Evolutionary conservation across 2,329 filamentous ascomycete genomes (phyloP).

Genomic region (Thielaviopsis euricoi): DNA sequence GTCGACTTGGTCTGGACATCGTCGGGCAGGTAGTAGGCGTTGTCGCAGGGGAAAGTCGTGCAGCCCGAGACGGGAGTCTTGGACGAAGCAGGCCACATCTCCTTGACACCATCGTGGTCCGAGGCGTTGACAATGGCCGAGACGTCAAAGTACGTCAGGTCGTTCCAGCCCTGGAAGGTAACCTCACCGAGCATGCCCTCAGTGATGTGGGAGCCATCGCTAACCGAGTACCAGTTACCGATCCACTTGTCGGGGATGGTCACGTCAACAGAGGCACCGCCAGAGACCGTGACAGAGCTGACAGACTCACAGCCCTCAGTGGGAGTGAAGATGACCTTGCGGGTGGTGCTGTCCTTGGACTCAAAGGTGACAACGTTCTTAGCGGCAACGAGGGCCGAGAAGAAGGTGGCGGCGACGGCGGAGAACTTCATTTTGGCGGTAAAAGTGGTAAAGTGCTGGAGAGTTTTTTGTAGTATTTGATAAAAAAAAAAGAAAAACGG

Average conservation of each 20-base stretch:
- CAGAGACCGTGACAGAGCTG: constrained; percentile 24
- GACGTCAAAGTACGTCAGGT: constrained; percentile 39
- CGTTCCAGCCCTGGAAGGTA: constrained; percentile 30
- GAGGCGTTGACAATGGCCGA: constrained; percentile 37
- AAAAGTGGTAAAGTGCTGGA: neutral
- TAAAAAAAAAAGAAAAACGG: neutral
- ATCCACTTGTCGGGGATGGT: constrained; percentile 28
- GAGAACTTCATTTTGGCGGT: constrained; percentile 10
- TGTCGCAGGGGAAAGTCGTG: constrained; percentile 33
- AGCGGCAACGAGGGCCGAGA: constrained; percentile 29
- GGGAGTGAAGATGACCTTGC: constrained; percentile 35
- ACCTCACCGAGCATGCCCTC: constrained; percentile 38
- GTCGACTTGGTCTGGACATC: constrained; percentile 40
- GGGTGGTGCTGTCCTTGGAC: constrained; percentile 35
- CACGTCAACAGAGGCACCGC: constrained; percentile 23
- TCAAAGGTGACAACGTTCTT: constrained; percentile 38
- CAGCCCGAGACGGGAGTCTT: constrained; percentile 32
- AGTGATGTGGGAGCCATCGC: constrained; percentile 24
- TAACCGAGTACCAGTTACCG: constrained; percentile 35
- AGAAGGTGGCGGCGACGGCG: constrained; percentile 25
- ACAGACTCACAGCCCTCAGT: constrained; percentile 21
- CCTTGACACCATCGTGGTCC: constrained; percentile 35
- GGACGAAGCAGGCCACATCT: constrained; percentile 29
- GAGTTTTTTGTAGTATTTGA: neutral
- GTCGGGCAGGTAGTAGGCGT: constrained; percentile 35